Percentiles rank a stretch among this genome's conserved stretches.
Conservation (phyloP, 2,329 filamentous ascomycete genomes). For the Zalaria sp. region DNA sequence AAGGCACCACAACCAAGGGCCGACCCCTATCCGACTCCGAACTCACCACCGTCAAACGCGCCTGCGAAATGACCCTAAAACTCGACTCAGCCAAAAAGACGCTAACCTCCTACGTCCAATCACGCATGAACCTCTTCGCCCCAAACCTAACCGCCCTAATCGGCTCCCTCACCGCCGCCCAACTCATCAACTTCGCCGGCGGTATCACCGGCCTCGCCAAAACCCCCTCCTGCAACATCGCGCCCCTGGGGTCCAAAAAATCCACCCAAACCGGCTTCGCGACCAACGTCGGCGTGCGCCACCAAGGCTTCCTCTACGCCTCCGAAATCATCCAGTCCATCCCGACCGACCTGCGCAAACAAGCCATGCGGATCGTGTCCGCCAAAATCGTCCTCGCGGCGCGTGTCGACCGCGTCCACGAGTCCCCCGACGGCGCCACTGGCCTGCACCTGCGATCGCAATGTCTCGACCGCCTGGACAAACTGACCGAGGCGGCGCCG, state of each 20-base stretch:
- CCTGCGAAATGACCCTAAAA: slow-evolving; percentile 77
- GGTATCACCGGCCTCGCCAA: slow-evolving; percentile 81
- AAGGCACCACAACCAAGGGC: slow-evolving; percentile 81
- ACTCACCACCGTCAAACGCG: slow-evolving; percentile 57
- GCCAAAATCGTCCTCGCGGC: slow-evolving; percentile 91
- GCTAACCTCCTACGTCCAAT: slow-evolving; percentile 88
- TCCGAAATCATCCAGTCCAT: slow-evolving; percentile 80
- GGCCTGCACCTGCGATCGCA: slow-evolving; percentile 72
- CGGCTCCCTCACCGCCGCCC: slow-evolving; percentile 82
- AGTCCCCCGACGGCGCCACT: slow-evolving; percentile 64
- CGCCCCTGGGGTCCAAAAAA: slow-evolving; percentile 82
- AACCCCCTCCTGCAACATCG: slow-evolving; percentile 83
- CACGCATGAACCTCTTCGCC: slow-evolving; percentile 90
- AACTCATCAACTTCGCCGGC: slow-evolving; percentile 89
- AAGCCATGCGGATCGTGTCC: slow-evolving; percentile 88
- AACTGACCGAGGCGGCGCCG: slow-evolving; percentile 78
- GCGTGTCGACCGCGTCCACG: slow-evolving; percentile 75
- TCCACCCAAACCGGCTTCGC: slow-evolving; percentile 69
- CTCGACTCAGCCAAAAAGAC: slow-evolving; percentile 77
- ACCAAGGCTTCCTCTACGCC: slow-evolving; percentile 88
- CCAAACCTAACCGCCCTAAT: slow-evolving; percentile 86
- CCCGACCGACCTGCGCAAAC: slow-evolving; percentile 73
- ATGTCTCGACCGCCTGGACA: slow-evolving; percentile 76
- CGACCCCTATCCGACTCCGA: slow-evolving; percentile 62
- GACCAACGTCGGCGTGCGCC: slow-evolving; percentile 78